These are phyloP conservation scores for Alloascoidea africana DNA, from an alignment of 805 yeast species.

Conservation along the genomic window DNA sequence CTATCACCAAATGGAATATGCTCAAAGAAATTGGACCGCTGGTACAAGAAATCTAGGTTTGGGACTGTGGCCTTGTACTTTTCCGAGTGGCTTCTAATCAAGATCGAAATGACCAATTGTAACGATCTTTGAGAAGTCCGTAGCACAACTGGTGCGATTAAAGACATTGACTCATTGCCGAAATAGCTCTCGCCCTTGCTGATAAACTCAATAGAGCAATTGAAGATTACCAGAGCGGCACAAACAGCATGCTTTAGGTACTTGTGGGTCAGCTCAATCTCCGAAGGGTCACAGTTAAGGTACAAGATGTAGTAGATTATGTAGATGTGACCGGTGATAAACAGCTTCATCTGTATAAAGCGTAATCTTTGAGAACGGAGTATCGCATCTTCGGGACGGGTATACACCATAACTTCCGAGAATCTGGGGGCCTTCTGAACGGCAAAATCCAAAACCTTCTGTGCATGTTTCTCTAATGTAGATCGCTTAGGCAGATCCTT, in stretches of 20 bases:
- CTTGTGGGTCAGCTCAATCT: not conserved
- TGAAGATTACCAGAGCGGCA: not conserved
- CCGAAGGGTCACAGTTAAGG: constrained; percentile 1
- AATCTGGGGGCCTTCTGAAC: not conserved
- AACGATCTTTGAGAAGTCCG: not conserved
- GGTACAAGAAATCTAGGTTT: not conserved
- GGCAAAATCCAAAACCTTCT: not conserved
- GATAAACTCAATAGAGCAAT: not conserved
- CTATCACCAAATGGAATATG: not conserved
- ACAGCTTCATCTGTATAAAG: not conserved
- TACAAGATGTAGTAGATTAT: not conserved
- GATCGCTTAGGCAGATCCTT: not conserved
- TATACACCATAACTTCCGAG: too few species aligned
- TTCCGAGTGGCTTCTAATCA: not conserved
- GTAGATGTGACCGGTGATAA: not conserved
- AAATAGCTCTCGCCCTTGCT: not conserved
- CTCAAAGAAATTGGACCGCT: not conserved
- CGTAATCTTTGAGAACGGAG: not conserved
- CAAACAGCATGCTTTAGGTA: not conserved
- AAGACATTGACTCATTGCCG: not conserved
- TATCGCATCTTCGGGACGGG: not conserved
- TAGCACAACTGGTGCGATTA: constrained; percentile 2
- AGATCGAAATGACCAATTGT: constrained; percentile 1
- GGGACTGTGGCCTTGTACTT: not conserved
- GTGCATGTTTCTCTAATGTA: not conserved